phyloP scores from a whole-genome alignment of 2,329 filamentous ascomycete species.

The Mollisia scopiformis region DNA sequence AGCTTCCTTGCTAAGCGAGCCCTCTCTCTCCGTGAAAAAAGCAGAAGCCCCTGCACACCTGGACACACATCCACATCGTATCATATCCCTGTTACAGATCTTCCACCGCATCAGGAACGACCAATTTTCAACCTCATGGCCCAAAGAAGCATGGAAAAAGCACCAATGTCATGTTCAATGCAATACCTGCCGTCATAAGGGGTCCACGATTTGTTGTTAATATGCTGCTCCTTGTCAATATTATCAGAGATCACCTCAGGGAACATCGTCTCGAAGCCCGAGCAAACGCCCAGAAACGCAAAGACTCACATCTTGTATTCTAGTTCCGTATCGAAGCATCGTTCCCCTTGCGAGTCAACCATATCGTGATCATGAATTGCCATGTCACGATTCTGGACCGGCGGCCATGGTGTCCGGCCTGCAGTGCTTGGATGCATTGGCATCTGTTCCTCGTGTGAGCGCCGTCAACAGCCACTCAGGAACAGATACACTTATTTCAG shows the following conservation, averaged over 20 bases:
- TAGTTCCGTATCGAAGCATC: background rate
- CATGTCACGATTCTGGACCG: background rate
- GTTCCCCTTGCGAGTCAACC: background rate
- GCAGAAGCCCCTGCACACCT: background rate
- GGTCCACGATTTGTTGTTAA: background rate
- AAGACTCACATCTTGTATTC: background rate
- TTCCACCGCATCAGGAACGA: background rate
- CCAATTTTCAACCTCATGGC: background rate
- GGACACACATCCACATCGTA: background rate
- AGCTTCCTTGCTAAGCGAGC: conserved; percentile 1
- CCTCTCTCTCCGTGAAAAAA: background rate
- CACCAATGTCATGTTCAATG: background rate
- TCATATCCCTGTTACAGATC: background rate
- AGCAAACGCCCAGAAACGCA: background rate
- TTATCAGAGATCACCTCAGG: background rate
- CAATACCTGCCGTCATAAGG: background rate
- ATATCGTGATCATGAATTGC: background rate
- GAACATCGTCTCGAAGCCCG: background rate
- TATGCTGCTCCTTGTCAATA: background rate
- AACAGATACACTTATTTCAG: no score
- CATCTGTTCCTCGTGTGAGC: no score
- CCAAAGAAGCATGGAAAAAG: background rate
- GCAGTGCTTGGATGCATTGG: background rate
- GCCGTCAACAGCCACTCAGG: conserved; percentile 4
- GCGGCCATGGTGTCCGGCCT: background rate